Evolutionary conservation across 345 rosid genomes (phyloP), one percentile per base, ranked within the genome.

Genomic region (Aquilaria malaccensis): DNA sequence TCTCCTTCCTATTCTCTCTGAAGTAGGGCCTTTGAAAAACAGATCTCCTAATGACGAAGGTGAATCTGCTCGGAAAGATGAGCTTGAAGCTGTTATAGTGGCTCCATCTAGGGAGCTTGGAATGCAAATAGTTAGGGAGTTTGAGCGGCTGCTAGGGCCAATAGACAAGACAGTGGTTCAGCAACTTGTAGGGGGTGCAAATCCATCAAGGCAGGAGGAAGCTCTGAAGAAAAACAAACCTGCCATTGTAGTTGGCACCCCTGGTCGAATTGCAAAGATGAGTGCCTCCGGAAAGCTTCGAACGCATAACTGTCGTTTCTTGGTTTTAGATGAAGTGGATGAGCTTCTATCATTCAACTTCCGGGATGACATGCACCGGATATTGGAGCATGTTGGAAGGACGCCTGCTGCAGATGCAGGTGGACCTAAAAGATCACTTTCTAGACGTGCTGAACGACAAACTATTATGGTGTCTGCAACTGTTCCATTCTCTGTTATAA

Each of bases 121-220:
- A 45, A 90, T 94, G 97, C 99, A 94, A 69, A 94, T 89, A 31
- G 89, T 94, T 67, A 83, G 99, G 76, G 97, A 86, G 81, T 59
- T 87, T 4, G 96, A 87, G 78, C 88, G 86, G 72, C 75, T 94
- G 61, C 77, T 94, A 13, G 99, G 96, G 61, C 89, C 96, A 51
- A 62, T 65, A 5, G 83, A 87, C 67, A 87, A 79, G 84, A 89
- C 70, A 78, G 79, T 60, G 52, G 97, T 94, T 78, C 96, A 88
- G 74, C 99, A 94, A 68, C 87, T 90, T 70, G 97, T 94, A 9
- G 98, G 97, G 57, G 98, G 98, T 68, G 98, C 97, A 1, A 93
- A 93, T 71, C 82, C 87, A 63, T 80, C 85, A 69, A 80, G 99
- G 77, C 99, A 94, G 80, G 97, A 94, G 77, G 99, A 94, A 72